Evolutionary conservation across 2,329 filamentous ascomycete species (phyloP).

Genomic region (Xylariaceae sp.): DNA sequence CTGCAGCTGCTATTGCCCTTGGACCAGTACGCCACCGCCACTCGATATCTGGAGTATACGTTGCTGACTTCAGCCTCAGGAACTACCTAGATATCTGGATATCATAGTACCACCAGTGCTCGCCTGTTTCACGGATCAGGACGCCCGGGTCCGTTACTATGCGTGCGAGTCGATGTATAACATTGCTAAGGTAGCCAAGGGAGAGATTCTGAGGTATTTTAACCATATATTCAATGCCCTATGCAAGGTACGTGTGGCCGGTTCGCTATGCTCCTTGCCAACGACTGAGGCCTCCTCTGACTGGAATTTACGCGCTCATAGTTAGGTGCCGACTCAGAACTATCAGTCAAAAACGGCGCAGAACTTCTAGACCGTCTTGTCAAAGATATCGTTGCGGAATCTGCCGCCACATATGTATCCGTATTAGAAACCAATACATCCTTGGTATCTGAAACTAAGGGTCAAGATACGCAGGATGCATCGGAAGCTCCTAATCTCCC

Average conservation of each 20-base stretch:
- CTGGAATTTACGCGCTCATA: constrained; percentile 33
- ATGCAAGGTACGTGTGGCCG: constrained; percentile 63
- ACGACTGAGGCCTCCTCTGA: not conserved
- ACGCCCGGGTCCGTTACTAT: constrained; percentile 95
- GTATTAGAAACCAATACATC: constrained; percentile 58
- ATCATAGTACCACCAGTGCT: constrained; percentile 94
- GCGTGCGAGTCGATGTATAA: constrained; percentile 99
- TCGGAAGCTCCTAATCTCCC: constrained; percentile 48
- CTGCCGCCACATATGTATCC: constrained; percentile 89
- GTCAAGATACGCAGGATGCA: constrained; percentile 34
- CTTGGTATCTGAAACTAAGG: constrained; percentile 43
- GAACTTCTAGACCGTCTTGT: constrained; percentile 90
- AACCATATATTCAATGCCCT: constrained; percentile 97
- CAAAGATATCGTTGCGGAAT: constrained; percentile 94
- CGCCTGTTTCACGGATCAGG: constrained; percentile 95
- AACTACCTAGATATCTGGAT: constrained; percentile 84
- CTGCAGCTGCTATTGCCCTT: constrained; percentile 90
- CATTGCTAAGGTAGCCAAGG: constrained; percentile 98
- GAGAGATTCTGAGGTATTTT: constrained; percentile 94
- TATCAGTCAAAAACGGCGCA: constrained; percentile 96
- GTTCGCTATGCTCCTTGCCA: not conserved
- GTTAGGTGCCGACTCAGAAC: constrained; percentile 91
- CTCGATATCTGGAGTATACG: constrained; percentile 2
- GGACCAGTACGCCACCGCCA: constrained; percentile 62
- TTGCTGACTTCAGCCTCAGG: constrained; percentile 45